Evolutionary conservation across 768 basidiomycete species (phyloP).

Genomic region (Rossbeevera mucosa): DNA sequence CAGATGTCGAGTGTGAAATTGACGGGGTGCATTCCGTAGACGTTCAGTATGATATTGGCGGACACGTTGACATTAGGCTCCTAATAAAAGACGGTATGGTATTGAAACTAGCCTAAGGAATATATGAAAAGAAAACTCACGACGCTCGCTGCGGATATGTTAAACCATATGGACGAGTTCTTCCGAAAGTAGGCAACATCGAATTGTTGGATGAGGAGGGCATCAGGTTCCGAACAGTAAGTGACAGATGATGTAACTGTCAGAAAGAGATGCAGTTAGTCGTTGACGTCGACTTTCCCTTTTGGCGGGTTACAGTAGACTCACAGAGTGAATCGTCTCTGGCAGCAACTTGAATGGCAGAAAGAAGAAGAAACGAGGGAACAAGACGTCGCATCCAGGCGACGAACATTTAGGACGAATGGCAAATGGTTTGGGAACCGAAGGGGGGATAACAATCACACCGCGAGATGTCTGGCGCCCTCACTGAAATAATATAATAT

Average conservation of each 20-base stretch:
- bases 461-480: constrained; percentile 3
- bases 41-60: constrained; percentile 77
- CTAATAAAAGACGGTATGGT: constrained; percentile 34
- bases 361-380: constrained; percentile 38
- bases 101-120: constrained; percentile 2
- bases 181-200: constrained; percentile 65
- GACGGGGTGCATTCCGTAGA: constrained; percentile 80
- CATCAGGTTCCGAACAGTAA: constrained; percentile 78
- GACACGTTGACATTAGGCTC: constrained; percentile 73
- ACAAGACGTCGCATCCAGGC: constrained; percentile 68
- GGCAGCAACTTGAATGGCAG: constrained; percentile 40
- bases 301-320: constrained; percentile 26
- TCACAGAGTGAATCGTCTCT: constrained; percentile 57
- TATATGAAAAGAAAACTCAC: constrained; percentile 43
- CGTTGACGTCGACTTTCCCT: not conserved
- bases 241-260: constrained; percentile 84
- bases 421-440: constrained; percentile 11
- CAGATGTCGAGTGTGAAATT: constrained; percentile 90
- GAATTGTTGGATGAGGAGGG: constrained; percentile 74
- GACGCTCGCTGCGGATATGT: constrained; percentile 82
- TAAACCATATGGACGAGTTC: constrained; percentile 76
- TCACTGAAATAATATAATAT: constrained; percentile 21
- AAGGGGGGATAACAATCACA: constrained; percentile 23
- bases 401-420: constrained; percentile 52
- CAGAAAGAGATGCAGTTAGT: constrained; percentile 4